phyloP scores from a whole-genome alignment of 495 filamentous ascomycete species.

The Xylaria longipes region DNA sequence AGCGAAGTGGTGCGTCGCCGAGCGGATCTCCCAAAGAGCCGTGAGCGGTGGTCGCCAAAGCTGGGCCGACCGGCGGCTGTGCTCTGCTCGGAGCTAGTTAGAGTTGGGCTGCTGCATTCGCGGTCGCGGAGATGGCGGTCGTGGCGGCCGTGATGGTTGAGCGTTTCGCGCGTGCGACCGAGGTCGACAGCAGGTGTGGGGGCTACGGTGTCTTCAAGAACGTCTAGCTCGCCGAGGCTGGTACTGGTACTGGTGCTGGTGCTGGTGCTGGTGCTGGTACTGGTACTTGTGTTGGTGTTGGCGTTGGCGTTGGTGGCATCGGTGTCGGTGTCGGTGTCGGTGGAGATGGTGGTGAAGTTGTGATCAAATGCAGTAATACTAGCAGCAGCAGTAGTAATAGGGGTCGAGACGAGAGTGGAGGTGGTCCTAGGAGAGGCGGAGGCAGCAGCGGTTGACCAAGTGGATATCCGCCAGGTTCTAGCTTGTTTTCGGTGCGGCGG shows the following conservation, averaged over 20 bases:
- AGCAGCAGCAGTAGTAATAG: conserved; percentile 7
- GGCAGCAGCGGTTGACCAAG: conserved; percentile 7
- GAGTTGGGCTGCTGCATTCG: conserved; percentile 22
- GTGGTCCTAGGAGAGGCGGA: conserved; percentile 1
- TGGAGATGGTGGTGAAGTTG: conserved; percentile 8
- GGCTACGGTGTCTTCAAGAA: not conserved
- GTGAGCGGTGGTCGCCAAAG: conserved; percentile 14
- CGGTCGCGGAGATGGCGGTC: conserved; percentile 6
- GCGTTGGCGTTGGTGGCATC: conserved; percentile 6
- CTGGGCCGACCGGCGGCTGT: conserved; percentile 20
- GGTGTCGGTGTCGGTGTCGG: conserved; percentile 9
- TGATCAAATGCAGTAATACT: conserved; percentile 4
- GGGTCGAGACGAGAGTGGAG: conserved; percentile 21
- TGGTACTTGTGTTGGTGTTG: not conserved
- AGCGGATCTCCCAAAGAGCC: conserved; percentile 7
- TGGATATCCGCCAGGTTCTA: conserved; percentile 19
- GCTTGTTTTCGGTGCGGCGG: conserved; percentile 22
- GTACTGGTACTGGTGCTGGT: not conserved
- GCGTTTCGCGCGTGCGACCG: not conserved
- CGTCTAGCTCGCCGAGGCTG: conserved; percentile 5
- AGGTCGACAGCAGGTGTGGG: not conserved
- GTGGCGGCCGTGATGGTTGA: conserved; percentile 10
- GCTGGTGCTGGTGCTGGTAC: not conserved
- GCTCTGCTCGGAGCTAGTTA: conserved; percentile 17
- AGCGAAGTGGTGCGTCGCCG: conserved; percentile 29